Percentiles rank a stretch among this genome's conserved stretches.
These are phyloP conservation scores for Penicillium janthinellum DNA, from an alignment of 2,329 filamentous ascomycete species.

Conservation along the genomic window DNA sequence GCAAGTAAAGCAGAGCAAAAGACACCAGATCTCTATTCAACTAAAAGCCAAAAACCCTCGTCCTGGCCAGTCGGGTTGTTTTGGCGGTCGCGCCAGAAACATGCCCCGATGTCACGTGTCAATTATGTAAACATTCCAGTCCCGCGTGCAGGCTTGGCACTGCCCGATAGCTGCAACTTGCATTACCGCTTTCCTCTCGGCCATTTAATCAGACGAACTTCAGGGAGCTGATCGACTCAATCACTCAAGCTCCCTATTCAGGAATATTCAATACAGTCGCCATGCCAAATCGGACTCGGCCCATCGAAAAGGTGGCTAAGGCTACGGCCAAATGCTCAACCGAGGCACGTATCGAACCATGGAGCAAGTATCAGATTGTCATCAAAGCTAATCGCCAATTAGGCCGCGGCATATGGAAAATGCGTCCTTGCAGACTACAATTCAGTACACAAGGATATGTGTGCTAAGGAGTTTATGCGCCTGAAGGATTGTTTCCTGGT, in stretches of 20 bases:
- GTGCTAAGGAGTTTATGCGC: slow-evolving; percentile 77
- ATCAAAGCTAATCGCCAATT: slow-evolving; percentile 19
- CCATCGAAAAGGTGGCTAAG: slow-evolving; percentile 69
- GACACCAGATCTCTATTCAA: slow-evolving; percentile 9
- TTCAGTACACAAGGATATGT: slow-evolving; percentile 87
- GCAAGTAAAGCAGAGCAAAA: slow-evolving; percentile 10
- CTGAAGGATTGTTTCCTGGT: slow-evolving; percentile 89
- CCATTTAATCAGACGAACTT: background rate
- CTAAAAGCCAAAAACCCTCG: background rate
- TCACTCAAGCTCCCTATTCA: background rate
- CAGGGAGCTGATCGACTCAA: background rate
- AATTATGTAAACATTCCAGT: slow-evolving; percentile 24
- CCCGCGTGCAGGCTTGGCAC: background rate
- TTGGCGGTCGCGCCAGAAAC: slow-evolving; percentile 31
- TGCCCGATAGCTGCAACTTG: background rate
- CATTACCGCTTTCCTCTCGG: background rate
- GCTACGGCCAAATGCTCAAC: slow-evolving; percentile 66
- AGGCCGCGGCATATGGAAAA: slow-evolving; percentile 87
- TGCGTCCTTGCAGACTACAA: slow-evolving; percentile 91
- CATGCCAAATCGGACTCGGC: slow-evolving; percentile 57
- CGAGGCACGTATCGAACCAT: slow-evolving; percentile 54
- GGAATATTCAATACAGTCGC: slow-evolving; percentile 14
- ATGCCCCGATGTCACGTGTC: slow-evolving; percentile 23
- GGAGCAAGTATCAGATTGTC: background rate
- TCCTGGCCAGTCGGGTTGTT: slow-evolving; percentile 22